Evolutionary conservation across 768 basidiomycete genomes (phyloP).

Genomic region (Boletus sensibilis): DNA sequence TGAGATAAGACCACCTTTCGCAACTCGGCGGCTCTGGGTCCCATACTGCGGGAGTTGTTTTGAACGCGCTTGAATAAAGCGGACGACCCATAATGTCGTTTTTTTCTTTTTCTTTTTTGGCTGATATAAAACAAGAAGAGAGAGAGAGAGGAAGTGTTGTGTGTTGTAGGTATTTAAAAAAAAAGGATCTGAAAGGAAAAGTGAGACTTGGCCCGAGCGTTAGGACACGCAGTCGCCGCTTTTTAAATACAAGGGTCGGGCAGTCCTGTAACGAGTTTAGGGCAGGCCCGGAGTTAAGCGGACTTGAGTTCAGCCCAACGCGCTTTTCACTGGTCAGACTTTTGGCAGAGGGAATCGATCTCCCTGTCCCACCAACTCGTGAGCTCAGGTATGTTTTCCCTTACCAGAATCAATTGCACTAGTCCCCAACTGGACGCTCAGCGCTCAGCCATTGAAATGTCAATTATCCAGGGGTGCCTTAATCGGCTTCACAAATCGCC

Average conservation of each 20-base stretch:
- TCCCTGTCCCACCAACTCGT: background rate
- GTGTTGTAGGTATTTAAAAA: slow-evolving; percentile 11
- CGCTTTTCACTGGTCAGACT: no score
- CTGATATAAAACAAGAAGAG: slow-evolving; percentile 32
- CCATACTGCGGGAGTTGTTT: slow-evolving; percentile 39
- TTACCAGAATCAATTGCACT: no score
- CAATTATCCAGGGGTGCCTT: background rate
- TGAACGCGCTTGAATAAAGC: slow-evolving; percentile 50
- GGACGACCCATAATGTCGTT: slow-evolving; percentile 53
- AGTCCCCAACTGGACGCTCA: no score
- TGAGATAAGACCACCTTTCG: slow-evolving; percentile 63
- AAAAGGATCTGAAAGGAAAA: background rate
- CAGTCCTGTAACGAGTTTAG: slow-evolving; percentile 24
- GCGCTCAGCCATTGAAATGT: no score
- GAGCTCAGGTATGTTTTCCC: no score
- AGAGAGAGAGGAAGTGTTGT: background rate
- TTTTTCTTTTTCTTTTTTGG: slow-evolving; percentile 8
- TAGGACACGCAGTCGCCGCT: background rate
- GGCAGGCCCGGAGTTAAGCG: slow-evolving; percentile 36
- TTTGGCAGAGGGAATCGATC: no score
- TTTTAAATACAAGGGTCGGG: slow-evolving; percentile 17
- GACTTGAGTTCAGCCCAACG: background rate
- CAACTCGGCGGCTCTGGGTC: slow-evolving; percentile 43
- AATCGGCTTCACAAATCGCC: background rate
- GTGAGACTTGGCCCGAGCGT: background rate